A percentile compares a stretch with the other conserved stretches of the same genome.
Conservation (phyloP, 495 filamentous ascomycete species). For the Penicillium goetzii region DNA sequence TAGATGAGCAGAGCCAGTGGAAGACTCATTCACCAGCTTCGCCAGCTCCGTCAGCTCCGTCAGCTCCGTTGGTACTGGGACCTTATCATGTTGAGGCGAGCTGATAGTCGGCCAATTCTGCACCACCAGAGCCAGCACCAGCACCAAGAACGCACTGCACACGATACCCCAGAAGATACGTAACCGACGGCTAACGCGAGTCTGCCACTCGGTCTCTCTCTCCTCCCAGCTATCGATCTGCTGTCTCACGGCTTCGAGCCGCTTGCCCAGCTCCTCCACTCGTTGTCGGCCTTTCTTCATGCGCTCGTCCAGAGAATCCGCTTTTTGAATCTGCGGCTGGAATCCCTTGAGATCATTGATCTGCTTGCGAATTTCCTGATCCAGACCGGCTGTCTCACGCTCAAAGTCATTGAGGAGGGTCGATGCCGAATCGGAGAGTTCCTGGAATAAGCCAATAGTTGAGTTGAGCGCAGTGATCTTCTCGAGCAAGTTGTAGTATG, state of each 20-base stretch:
- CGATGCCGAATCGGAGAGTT: conserved; percentile 65
- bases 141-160: conserved; percentile 34
- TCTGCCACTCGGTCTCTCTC: conserved; percentile 73
- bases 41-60: not conserved
- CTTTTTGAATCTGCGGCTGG: conserved; percentile 67
- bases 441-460: conserved; percentile 69
- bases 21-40: conserved; percentile 13
- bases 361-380: conserved; percentile 65
- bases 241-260: conserved; percentile 65
- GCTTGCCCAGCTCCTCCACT: conserved; percentile 64
- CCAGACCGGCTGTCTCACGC: conserved; percentile 60
- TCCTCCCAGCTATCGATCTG: conserved; percentile 74
- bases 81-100: not conserved
- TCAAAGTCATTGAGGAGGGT: conserved; percentile 65
- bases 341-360: conserved; percentile 69
- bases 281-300: conserved; percentile 64
- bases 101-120: conserved; percentile 31
- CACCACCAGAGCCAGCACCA: conserved; percentile 50
- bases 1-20: conserved; percentile 2
- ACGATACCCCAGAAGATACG: conserved; percentile 64
- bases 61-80: not conserved
- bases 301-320: conserved; percentile 66
- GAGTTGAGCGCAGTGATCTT: conserved; percentile 70
- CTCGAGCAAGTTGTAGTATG: conserved; percentile 82
- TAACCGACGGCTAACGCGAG: conserved; percentile 63